Conservation (phyloP, 768 basidiomycete genomes). For the Leccinum disarticulatum region DNA sequence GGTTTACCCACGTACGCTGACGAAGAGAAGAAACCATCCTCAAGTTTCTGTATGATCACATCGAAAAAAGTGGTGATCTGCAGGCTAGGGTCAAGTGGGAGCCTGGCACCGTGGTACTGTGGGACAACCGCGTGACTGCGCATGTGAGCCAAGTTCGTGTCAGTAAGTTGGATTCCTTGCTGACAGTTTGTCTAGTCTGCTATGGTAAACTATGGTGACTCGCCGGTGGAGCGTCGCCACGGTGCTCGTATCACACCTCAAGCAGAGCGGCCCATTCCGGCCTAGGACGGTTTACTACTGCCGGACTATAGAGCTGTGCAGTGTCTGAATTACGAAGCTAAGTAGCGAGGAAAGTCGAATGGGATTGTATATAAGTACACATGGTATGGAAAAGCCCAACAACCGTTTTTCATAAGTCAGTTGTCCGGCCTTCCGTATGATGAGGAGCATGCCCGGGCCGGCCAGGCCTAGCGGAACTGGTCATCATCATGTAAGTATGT, state of each 20-base stretch:
- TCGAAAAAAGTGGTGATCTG: conserved; percentile 77
- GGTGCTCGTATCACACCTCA: conserved; percentile 82
- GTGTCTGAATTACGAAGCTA: too few relatives aligned
- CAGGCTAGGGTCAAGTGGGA: conserved; percentile 78
- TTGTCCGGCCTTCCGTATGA: too few relatives aligned
- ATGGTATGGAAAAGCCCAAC: too few relatives aligned
- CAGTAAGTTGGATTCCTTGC: background rate
- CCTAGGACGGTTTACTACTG: conserved; percentile 50
- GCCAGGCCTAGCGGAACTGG: too few relatives aligned
- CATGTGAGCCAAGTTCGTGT: conserved; percentile 46
- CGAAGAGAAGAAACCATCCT: conserved; percentile 53
- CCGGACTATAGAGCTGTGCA: conserved; percentile 1
- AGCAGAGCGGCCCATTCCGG: conserved; percentile 74
- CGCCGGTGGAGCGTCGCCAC: conserved; percentile 60
- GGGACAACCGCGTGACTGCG: conserved; percentile 79
- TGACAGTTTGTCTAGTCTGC: conserved; percentile 49
- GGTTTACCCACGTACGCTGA: background rate
- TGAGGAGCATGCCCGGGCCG: too few relatives aligned
- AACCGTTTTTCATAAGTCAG: too few relatives aligned
- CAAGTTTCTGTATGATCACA: conserved; percentile 69
- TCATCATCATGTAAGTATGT: too few relatives aligned
- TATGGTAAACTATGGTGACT: conserved; percentile 68
- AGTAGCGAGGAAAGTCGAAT: background rate
- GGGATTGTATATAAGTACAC: background rate
- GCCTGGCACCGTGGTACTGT: conserved; percentile 74